phyloP scores from a whole-genome alignment of 1,139 yeast genomes.

The Taphrina pruni region DNA sequence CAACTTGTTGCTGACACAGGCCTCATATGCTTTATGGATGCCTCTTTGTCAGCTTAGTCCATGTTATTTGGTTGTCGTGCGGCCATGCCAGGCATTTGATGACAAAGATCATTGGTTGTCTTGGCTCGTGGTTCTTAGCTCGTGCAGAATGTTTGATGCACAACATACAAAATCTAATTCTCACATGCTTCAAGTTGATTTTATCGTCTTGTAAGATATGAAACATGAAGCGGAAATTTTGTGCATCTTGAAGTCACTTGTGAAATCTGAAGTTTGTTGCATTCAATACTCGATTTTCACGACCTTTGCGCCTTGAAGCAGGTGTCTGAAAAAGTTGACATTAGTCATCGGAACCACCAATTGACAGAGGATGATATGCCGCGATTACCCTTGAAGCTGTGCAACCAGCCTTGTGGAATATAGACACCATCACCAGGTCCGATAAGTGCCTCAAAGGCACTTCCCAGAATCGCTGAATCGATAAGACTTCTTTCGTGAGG shows the following conservation, averaged over 20 bases:
- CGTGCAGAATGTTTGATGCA: not conserved
- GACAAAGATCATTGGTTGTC: too few relatives aligned
- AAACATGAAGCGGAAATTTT: too few relatives aligned
- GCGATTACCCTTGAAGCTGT: constrained; percentile 33
- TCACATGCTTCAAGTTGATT: not conserved
- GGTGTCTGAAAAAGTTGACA: too few relatives aligned
- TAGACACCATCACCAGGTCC: constrained; percentile 34
- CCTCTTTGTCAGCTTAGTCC: not conserved
- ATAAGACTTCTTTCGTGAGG: not conserved
- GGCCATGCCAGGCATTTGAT: not conserved
- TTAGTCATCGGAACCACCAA: constrained; percentile 33
- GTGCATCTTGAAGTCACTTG: too few relatives aligned
- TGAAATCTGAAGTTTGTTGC: too few relatives aligned
- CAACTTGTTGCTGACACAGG: not conserved
- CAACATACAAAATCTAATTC: not conserved
- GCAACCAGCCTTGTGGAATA: constrained; percentile 36
- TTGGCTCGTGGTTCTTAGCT: not conserved
- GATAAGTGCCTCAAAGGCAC: constrained; percentile 9
- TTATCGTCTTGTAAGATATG: too few relatives aligned
- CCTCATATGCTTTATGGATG: constrained; percentile 1
- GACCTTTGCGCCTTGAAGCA: too few relatives aligned
- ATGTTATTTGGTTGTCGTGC: not conserved
- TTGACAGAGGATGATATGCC: constrained; percentile 31
- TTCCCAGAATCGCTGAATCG: not conserved
- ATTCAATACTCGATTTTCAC: too few relatives aligned